These are phyloP conservation scores for Thraustochytrium sp. DNA, from an alignment of 352 stramenopile genomes.

Conservation along the genomic window DNA sequence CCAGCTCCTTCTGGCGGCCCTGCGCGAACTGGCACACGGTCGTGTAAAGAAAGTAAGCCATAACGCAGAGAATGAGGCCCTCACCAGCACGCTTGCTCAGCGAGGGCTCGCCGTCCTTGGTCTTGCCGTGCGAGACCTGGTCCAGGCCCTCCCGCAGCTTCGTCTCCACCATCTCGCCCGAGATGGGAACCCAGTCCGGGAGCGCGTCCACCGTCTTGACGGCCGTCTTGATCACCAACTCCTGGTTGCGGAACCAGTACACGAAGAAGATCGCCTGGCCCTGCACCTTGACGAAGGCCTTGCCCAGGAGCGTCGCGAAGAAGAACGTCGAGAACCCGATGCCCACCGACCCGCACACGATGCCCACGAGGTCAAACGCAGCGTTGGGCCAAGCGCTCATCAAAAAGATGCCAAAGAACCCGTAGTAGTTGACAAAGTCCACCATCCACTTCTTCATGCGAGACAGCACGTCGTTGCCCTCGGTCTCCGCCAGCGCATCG, in stretches of 20 bases:
- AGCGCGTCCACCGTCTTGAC: conserved; percentile 35
- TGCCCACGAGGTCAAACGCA: conserved; percentile 86
- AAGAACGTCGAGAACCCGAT: conserved; percentile 93
- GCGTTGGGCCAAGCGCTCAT: conserved; percentile 89
- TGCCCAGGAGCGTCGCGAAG: conserved; percentile 83
- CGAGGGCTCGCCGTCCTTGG: conserved; percentile 52
- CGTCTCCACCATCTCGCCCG: conserved; percentile 72
- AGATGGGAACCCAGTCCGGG: conserved; percentile 82
- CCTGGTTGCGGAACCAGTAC: conserved; percentile 45
- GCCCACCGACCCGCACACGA: conserved; percentile 86
- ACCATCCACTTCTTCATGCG: conserved; percentile 87
- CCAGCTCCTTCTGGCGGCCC: conserved; percentile 73
- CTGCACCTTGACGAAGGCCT: conserved; percentile 83
- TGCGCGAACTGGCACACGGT: conserved; percentile 82
- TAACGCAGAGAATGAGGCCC: conserved; percentile 73
- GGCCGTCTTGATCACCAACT: conserved; percentile 42
- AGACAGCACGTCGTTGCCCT: conserved; percentile 73
- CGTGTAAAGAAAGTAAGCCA: conserved; percentile 77
- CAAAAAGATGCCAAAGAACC: conserved; percentile 84
- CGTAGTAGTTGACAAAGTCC: conserved; percentile 75
- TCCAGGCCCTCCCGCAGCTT: conserved; percentile 74
- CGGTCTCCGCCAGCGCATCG: conserved; percentile 49
- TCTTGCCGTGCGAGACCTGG: conserved; percentile 62
- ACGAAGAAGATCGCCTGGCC: conserved; percentile 61
- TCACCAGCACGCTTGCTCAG: conserved; percentile 71